A percentile compares a stretch with the other conserved stretches of the same genome.
Conservation (phyloP, 441 rosid species). For the Monsonia emarginata region DNA sequence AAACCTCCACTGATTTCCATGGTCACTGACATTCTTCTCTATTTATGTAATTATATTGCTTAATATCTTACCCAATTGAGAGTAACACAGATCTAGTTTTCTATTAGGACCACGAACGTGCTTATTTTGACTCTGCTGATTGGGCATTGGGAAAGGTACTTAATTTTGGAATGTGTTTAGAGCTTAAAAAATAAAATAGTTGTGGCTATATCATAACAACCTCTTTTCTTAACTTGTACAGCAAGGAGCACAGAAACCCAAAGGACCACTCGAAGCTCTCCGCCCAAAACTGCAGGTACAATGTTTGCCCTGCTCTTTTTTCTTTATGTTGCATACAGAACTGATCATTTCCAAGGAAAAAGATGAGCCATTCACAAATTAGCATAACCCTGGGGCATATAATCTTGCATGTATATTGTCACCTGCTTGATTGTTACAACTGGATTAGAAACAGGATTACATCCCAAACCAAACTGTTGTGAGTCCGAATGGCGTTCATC, state of each 20-base stretch:
- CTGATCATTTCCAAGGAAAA: background rate
- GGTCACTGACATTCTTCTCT: conserved; percentile 20
- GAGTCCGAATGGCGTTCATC: too few species aligned
- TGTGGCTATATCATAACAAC: background rate
- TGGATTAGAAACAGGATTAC: background rate
- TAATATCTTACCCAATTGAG: conserved; percentile 8
- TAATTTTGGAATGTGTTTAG: background rate
- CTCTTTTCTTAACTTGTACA: conserved; percentile 13
- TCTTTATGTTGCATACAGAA: background rate
- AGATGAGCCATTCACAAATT: background rate
- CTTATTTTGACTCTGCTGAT: conserved; percentile 62
- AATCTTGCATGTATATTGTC: background rate
- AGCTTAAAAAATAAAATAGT: background rate
- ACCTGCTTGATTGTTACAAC: background rate
- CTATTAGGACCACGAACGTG: conserved; percentile 51
- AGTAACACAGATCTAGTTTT: conserved; percentile 9
- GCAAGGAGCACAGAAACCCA: conserved; percentile 54
- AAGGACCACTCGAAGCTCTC: conserved; percentile 55
- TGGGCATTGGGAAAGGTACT: conserved; percentile 63
- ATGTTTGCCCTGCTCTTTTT: background rate
- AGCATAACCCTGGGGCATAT: background rate
- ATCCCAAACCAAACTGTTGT: too few species aligned
- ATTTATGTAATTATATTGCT: background rate
- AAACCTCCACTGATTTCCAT: conserved; percentile 52
- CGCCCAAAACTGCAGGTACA: conserved; percentile 54